Evolutionary conservation across 179 eudicot genomes (phyloP).

Genomic region (Spinacia oleracea): DNA sequence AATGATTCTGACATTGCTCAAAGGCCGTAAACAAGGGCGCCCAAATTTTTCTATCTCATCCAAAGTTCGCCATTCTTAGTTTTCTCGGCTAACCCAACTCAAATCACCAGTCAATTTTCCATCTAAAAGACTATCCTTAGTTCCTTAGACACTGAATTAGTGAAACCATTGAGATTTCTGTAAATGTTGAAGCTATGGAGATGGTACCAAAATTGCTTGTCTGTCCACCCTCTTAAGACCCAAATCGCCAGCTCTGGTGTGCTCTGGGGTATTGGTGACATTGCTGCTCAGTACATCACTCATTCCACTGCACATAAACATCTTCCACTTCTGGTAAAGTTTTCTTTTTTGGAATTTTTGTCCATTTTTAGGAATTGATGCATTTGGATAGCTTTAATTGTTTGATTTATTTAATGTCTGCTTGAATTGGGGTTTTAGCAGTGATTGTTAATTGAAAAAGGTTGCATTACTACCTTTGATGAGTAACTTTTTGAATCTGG

Average conservation of each 20-base stretch:
- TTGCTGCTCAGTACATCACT: constrained; percentile 45
- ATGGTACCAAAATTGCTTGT: constrained; percentile 47
- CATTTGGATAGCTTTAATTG: constrained; percentile 4
- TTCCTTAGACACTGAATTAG: too few species aligned
- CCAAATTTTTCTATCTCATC: too few species aligned
- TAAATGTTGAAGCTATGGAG: constrained; percentile 43
- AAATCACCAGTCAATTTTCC: too few species aligned
- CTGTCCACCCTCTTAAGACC: constrained; percentile 32
- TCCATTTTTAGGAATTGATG: background rate
- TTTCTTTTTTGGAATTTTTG: background rate
- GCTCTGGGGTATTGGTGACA: background rate
- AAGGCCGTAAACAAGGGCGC: too few species aligned
- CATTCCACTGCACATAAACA: constrained; percentile 27
- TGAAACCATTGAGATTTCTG: background rate
- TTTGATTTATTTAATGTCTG: background rate
- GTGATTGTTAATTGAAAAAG: too few species aligned
- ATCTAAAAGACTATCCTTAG: too few species aligned
- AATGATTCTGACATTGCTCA: too few species aligned
- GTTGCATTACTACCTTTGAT: background rate
- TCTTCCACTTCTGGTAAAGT: constrained; percentile 27
- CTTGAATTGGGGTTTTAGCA: background rate
- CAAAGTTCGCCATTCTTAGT: too few species aligned
- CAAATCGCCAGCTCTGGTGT: too few species aligned
- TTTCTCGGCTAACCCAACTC: too few species aligned
- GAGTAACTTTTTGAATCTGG: background rate